phyloP scores from a whole-genome alignment of 805 yeast genomes.

The Starmerella gropengiesseri region DNA sequence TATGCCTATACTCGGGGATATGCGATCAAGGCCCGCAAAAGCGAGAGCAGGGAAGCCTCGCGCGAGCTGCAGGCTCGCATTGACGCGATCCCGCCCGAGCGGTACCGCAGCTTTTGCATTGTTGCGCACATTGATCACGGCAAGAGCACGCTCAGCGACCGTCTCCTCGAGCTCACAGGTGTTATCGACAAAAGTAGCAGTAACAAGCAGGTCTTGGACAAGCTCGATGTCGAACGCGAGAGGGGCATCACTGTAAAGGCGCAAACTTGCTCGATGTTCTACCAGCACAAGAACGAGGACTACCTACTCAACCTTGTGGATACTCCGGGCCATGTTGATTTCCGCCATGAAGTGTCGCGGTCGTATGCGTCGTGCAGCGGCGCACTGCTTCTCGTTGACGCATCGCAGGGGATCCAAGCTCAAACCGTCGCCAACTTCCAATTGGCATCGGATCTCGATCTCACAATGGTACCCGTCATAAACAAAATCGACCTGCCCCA shows the following conservation, averaged over 20 bases:
- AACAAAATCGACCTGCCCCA: constrained; percentile 84
- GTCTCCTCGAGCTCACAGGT: constrained; percentile 77
- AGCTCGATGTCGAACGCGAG: constrained; percentile 87
- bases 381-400: constrained; percentile 81
- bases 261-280: constrained; percentile 91
- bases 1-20: not conserved
- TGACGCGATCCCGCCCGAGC: constrained; percentile 65
- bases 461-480: constrained; percentile 75
- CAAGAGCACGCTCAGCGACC: constrained; percentile 68
- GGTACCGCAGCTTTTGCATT: constrained; percentile 82
- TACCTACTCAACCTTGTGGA: constrained; percentile 84
- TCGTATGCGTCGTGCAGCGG: constrained; percentile 96
- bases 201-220: constrained; percentile 79
- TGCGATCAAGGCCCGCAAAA: constrained; percentile 1
- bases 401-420: constrained; percentile 93
- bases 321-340: constrained; percentile 97
- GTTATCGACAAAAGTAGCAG: constrained; percentile 61
- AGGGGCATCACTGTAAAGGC: constrained; percentile 96
- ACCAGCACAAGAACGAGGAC: constrained; percentile 54
- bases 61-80: constrained; percentile 39
- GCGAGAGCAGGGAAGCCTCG: constrained; percentile 3
- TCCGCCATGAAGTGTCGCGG: constrained; percentile 83
- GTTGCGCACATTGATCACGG: constrained; percentile 94
- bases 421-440: constrained; percentile 97
- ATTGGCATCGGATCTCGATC: constrained; percentile 74